Evolutionary conservation across 2,329 filamentous ascomycete genomes (phyloP).

Genomic region (Neofusicoccum umdonicola): DNA sequence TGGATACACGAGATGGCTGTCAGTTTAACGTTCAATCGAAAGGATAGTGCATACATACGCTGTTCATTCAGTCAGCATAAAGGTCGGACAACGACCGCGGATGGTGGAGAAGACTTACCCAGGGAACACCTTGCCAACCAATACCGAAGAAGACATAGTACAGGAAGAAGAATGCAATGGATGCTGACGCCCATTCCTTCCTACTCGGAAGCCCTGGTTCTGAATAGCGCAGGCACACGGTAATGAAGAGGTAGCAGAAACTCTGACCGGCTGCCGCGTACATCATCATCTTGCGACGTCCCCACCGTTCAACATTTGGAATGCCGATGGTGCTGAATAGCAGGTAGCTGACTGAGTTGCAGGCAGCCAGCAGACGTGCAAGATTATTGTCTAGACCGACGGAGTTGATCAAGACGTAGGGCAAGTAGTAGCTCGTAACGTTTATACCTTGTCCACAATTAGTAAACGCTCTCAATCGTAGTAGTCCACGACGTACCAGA

Average conservation of each 20-base stretch:
- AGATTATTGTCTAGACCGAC: slow-evolving; percentile 54
- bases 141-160: slow-evolving; percentile 56
- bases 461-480: no score
- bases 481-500: no score
- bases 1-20: slow-evolving; percentile 36
- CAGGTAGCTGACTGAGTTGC: slow-evolving; percentile 52
- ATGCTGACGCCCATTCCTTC: slow-evolving; percentile 37
- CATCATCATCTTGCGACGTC: slow-evolving; percentile 60
- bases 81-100: no score
- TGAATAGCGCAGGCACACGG: slow-evolving; percentile 47
- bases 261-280: slow-evolving; percentile 54
- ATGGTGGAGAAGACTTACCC: slow-evolving; percentile 22
- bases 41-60: no score
- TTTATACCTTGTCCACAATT: no score
- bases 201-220: slow-evolving; percentile 24
- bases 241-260: slow-evolving; percentile 53
- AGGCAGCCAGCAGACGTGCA: slow-evolving; percentile 55
- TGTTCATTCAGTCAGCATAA: background rate
- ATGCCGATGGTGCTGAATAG: slow-evolving; percentile 49
- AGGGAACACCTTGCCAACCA: slow-evolving; percentile 49
- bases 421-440: slow-evolving; percentile 47
- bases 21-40: no score
- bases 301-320: slow-evolving; percentile 51
- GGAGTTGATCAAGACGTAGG: slow-evolving; percentile 58
- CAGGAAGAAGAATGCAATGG: slow-evolving; percentile 52